Conservation (phyloP, 495 filamentous ascomycete genomes). For the Astrothelium macrocarpum region DNA sequence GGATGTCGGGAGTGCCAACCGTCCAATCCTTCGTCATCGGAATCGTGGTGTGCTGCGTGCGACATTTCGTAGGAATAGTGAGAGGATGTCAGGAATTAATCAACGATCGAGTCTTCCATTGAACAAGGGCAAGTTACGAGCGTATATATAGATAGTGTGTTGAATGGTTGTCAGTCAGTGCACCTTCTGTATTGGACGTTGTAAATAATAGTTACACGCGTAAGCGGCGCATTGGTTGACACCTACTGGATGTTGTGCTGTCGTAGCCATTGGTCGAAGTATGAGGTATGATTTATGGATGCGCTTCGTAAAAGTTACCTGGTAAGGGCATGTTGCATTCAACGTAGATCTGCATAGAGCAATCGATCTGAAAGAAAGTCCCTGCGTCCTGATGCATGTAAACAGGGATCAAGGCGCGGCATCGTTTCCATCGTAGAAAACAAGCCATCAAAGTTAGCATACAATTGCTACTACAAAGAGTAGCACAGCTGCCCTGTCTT, state of each 20-base stretch:
- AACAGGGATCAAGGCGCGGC: too few species aligned
- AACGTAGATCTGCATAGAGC: too few species aligned
- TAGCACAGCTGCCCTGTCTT: too few species aligned
- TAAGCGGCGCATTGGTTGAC: background rate
- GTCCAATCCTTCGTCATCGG: background rate
- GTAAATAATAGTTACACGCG: background rate
- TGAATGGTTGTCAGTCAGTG: background rate
- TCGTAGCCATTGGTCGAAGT: background rate
- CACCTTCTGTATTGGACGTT: background rate
- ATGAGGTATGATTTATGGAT: too few species aligned
- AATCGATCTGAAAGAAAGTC: too few species aligned
- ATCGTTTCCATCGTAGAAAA: too few species aligned
- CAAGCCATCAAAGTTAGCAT: too few species aligned
- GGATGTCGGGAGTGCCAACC: background rate
- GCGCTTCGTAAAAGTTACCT: too few species aligned
- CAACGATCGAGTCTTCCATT: background rate
- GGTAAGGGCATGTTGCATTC: too few species aligned
- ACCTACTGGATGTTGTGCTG: too few species aligned
- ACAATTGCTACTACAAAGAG: too few species aligned
- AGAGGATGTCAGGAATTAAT: background rate
- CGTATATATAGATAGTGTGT: background rate
- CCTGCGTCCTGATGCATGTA: too few species aligned
- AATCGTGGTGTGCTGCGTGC: background rate
- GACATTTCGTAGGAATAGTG: background rate
- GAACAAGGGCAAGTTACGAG: background rate